Evolutionary conservation across 2,329 filamentous ascomycete species (phyloP), one percentile per base, ranked within the genome.

Genomic region (Beauveria sp.): DNA sequence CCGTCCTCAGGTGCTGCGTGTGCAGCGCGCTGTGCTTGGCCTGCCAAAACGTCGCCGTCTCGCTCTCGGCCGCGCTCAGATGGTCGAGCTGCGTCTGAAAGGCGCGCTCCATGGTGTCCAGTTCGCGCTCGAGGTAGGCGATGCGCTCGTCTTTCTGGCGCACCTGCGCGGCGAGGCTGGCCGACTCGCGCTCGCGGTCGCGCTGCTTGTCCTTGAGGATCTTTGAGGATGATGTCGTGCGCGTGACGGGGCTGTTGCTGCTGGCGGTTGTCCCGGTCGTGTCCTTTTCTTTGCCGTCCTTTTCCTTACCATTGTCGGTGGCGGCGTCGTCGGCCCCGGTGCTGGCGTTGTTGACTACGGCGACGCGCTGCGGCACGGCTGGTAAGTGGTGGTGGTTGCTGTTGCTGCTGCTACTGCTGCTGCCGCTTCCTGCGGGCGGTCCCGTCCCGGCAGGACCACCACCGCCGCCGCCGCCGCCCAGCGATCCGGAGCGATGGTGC

Each of bases 1-100:
- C 83, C 5, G 76, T 76, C 26, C 79, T 75, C 49, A 81, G 70
- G 64, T 79, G 80, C 66, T 80, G 80, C 71, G 81, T 79, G 69
- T 84, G 79, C 50, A 85, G 70, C 38, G 70, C 71, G 62, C 77
- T 78, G 71, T 84, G 79, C 67, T 83, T 84, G 50, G 77, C 71
- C 71, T 86, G 83, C 82, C 84, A 86, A 69, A 82, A 84, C 16
- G 77, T 76, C 3, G 82, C 76, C 55, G 78, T 80, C 70, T 85
- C 82, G 71, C 77, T 79, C 73, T 86, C 83, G 69, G 78, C 77
- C 69, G 78, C 75, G 67, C 77, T 79, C 20, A 85, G 76, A 65
- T 75, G 76, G 68, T 83, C 80, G 20, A 86, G 76, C 68, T 84
- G 77, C 42, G 76, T 76, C 59, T 75, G 72, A 69, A 86, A 85